Evolutionary conservation across 371 early-diverging fungal species (phyloP).

Genomic region (Quaeritorhiza haematococci): DNA sequence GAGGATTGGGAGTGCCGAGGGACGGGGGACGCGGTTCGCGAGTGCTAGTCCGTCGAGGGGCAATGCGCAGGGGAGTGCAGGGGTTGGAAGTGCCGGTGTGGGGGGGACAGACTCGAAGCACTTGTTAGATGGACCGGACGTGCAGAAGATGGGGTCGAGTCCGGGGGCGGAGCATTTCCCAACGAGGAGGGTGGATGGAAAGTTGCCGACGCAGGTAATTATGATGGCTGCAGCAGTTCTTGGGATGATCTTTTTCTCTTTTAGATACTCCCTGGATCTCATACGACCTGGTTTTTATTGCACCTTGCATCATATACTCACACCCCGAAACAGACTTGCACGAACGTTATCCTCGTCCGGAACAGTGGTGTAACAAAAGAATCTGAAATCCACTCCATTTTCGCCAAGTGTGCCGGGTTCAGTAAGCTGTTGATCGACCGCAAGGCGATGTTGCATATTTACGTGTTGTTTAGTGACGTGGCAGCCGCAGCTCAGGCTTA

Average conservation of each 20-base stretch:
- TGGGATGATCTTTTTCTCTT: no score
- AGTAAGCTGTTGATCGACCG: neutral
- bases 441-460: neutral
- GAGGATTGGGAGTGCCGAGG: no score
- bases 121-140: neutral
- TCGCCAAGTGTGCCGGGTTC: neutral
- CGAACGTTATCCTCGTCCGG: slow-evolving; percentile 11
- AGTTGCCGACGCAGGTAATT: neutral
- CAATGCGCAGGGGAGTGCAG: no score
- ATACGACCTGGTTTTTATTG: no score
- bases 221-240: neutral
- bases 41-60: no score
- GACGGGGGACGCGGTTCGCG: no score
- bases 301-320: no score
- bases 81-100: no score
- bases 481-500: neutral
- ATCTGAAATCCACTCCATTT: neutral
- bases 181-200: neutral
- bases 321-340: neutral
- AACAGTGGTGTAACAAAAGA: neutral
- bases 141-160: neutral
- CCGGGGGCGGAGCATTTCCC: slow-evolving; percentile 15
- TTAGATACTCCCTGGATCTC: no score
- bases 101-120: neutral
- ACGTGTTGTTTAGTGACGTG: slow-evolving; percentile 5